Evolutionary conservation across 768 basidiomycete species (phyloP).

Genomic region (Lactifluus rugatus): DNA sequence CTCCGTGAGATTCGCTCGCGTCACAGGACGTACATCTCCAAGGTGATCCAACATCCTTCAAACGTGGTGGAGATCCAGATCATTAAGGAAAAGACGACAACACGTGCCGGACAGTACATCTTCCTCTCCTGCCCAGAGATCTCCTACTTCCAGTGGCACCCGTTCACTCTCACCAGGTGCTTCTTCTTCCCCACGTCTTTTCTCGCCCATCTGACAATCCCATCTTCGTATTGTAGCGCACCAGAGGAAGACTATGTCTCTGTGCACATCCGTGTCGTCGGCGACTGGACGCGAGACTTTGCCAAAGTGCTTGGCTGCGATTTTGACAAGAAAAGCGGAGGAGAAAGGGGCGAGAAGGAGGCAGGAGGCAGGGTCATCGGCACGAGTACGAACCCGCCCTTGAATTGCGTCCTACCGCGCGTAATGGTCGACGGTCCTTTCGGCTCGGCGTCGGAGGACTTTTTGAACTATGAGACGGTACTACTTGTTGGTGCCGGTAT

Average conservation of each 20-base stretch:
- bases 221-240: slow-evolving; percentile 39
- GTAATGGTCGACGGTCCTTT: slow-evolving; percentile 97
- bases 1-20: slow-evolving; percentile 87
- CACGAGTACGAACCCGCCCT: slow-evolving; percentile 43
- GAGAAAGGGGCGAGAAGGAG: slow-evolving; percentile 31
- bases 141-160: slow-evolving; percentile 95
- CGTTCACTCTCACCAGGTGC: slow-evolving; percentile 85
- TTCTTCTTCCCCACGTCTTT: slow-evolving; percentile 11
- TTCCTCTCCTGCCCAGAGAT: slow-evolving; percentile 87
- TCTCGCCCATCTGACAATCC: neutral
- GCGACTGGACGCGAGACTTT: slow-evolving; percentile 82
- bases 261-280: slow-evolving; percentile 86
- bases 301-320: slow-evolving; percentile 79
- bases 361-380: slow-evolving; percentile 53
- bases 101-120: slow-evolving; percentile 86
- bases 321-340: slow-evolving; percentile 46
- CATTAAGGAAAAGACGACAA: slow-evolving; percentile 87
- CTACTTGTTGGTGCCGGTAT: slow-evolving; percentile 91
- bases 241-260: slow-evolving; percentile 95
- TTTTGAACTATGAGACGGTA: slow-evolving; percentile 80
- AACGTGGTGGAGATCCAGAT: slow-evolving; percentile 94
- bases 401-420: slow-evolving; percentile 73
- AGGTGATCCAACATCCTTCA: slow-evolving; percentile 92
- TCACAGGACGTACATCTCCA: slow-evolving; percentile 86
- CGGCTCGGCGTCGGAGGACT: slow-evolving; percentile 87